Evolutionary conservation across 129 eudicot species (phyloP).

Genomic region (Sambucus nigra): DNA sequence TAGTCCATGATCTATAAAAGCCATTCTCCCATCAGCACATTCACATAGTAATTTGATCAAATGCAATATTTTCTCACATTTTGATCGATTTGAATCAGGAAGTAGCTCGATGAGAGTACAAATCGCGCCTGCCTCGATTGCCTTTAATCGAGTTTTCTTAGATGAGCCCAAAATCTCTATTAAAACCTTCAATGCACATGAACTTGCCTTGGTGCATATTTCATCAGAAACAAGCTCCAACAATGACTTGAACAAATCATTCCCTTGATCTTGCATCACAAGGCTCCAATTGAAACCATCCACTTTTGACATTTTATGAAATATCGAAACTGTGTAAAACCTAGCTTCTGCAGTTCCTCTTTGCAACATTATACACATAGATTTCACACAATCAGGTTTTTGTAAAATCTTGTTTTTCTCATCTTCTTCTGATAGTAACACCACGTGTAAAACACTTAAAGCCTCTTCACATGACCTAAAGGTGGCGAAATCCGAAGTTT

Average conservation of each 20-base stretch:
- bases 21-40: slow-evolving; percentile 68
- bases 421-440: slow-evolving; percentile 33
- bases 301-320: slow-evolving; percentile 36
- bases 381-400: slow-evolving; percentile 46
- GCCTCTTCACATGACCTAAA: slow-evolving; percentile 83
- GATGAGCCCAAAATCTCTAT: slow-evolving; percentile 38
- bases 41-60: slow-evolving; percentile 53
- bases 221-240: slow-evolving; percentile 65
- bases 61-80: slow-evolving; percentile 45
- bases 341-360: slow-evolving; percentile 70
- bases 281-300: slow-evolving; percentile 35
- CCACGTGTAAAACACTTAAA: slow-evolving; percentile 37
- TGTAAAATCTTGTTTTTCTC: slow-evolving; percentile 26
- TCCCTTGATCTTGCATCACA: slow-evolving; percentile 47
- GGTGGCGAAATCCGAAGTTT: slow-evolving; percentile 47
- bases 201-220: slow-evolving; percentile 50
- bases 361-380: slow-evolving; percentile 57
- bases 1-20: slow-evolving; percentile 55
- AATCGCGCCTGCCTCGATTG: slow-evolving; percentile 71
- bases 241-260: slow-evolving; percentile 61
- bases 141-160: slow-evolving; percentile 51
- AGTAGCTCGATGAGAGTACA: slow-evolving; percentile 64
- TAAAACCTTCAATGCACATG: slow-evolving; percentile 47
- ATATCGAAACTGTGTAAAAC: slow-evolving; percentile 42
- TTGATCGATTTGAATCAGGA: slow-evolving; percentile 59